Conservation (phyloP, 306 rosid genomes). For the Dryas drummondii region DNA sequence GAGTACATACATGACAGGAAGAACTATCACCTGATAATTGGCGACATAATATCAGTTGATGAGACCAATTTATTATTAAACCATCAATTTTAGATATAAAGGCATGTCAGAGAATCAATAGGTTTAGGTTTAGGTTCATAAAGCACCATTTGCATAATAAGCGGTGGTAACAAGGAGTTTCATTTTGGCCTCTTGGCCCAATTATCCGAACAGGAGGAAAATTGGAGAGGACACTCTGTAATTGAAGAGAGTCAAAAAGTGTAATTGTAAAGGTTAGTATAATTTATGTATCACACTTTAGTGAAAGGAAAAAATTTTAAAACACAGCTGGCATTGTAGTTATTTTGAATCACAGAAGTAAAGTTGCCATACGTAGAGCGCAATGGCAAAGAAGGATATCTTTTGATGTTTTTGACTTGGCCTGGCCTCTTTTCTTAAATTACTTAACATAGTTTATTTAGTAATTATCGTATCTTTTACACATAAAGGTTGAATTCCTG, state of each 20-base stretch:
- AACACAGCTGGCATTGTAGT: background rate
- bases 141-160: background rate
- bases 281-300: background rate
- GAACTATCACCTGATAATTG: background rate
- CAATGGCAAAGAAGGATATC: background rate
- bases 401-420: background rate
- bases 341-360: background rate
- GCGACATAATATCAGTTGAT: constrained; percentile 2
- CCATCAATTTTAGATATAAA: background rate
- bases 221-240: background rate
- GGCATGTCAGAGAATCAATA: background rate
- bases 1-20: background rate
- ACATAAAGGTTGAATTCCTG: background rate
- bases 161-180: background rate
- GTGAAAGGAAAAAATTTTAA: background rate
- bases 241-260: background rate
- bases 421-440: background rate
- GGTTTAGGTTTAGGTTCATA: background rate
- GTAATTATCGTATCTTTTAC: background rate
- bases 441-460: background rate
- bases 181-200: background rate
- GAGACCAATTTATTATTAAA: background rate
- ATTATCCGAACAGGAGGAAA: background rate
- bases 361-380: background rate
- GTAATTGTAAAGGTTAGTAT: background rate